Evolutionary conservation across 345 rosid species (phyloP).

Genomic region (Raphanus sativus): DNA sequence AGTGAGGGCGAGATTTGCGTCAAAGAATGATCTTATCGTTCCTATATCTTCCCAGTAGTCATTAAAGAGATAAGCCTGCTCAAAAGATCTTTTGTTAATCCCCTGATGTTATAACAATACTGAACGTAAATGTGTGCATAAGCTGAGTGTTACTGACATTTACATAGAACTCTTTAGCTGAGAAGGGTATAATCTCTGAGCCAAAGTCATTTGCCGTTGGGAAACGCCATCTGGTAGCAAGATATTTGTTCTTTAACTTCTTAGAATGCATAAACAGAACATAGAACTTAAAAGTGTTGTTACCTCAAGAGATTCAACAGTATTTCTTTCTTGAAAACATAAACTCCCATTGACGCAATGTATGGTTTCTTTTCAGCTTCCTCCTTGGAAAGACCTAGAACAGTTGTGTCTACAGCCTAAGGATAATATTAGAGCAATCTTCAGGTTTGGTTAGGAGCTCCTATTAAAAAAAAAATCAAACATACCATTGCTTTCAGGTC

Average conservation of each 20-base stretch:
- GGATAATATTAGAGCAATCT: conserved; percentile 12
- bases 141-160: conserved; percentile 50
- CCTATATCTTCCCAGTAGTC: conserved; percentile 99
- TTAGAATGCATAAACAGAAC: not conserved
- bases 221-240: conserved; percentile 79
- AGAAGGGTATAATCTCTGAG: conserved; percentile 94
- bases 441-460: not conserved
- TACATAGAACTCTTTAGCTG: conserved; percentile 68
- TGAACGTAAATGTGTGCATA: conserved; percentile 14
- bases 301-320: conserved; percentile 92
- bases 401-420: conserved; percentile 85
- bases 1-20: conserved; percentile 90
- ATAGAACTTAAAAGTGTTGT: not conserved
- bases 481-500: conserved; percentile 83
- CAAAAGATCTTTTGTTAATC: conserved; percentile 24
- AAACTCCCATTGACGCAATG: conserved; percentile 98
- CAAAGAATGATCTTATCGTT: conserved; percentile 92
- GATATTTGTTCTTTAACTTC: not conserved
- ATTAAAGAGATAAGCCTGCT: conserved; percentile 89
- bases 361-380: conserved; percentile 89
- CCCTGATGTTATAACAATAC: not conserved
- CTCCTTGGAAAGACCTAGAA: conserved; percentile 74
- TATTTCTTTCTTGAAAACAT: conserved; percentile 92
- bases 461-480: not conserved
- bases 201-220: conserved; percentile 98